Conservation (phyloP, 108 stramenopile species). For the Cyclotella distinguenda region DNA sequence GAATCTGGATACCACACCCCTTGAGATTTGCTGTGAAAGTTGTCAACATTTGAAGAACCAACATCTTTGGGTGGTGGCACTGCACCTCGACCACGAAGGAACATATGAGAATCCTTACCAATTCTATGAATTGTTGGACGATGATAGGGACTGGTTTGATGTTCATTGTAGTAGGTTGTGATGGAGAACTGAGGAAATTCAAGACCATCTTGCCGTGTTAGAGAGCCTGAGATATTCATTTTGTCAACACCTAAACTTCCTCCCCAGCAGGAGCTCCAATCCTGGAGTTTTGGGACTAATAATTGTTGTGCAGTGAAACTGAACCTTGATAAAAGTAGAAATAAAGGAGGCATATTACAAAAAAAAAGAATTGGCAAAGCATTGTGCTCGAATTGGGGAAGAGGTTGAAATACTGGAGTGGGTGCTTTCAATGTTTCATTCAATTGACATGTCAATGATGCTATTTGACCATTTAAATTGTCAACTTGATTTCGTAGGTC, state of each 20-base stretch:
- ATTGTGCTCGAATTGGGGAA: conserved; percentile 17
- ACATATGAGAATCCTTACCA: conserved; percentile 11
- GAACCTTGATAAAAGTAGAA: conserved; percentile 35
- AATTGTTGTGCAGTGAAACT: conserved; percentile 49
- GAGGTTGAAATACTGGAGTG: conserved; percentile 36
- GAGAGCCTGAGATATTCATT: conserved; percentile 1
- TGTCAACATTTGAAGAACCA: conserved; percentile 13
- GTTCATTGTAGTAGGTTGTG: conserved; percentile 29
- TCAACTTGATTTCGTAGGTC: too few relatives aligned
- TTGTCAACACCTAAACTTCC: conserved; percentile 10
- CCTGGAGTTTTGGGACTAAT: conserved; percentile 22
- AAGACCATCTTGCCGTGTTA: conserved; percentile 1
- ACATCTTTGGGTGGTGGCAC: conserved; percentile 4
- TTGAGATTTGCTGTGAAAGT: conserved; percentile 2
- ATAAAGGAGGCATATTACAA: conserved; percentile 37
- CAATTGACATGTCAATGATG: too few relatives aligned
- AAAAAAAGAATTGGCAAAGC: conserved; percentile 47
- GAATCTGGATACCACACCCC: conserved; percentile 25
- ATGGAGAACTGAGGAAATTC: conserved; percentile 11
- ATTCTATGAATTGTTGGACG: not conserved
- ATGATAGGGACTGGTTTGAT: conserved; percentile 21
- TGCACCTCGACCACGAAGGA: conserved; percentile 6
- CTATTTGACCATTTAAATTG: too few relatives aligned
- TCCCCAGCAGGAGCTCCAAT: conserved; percentile 10
- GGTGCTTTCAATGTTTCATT: conserved; percentile 22